These are phyloP conservation scores for Clavispora asparagi DNA, from an alignment of 805 yeast genomes.

Conservation along the genomic window DNA sequence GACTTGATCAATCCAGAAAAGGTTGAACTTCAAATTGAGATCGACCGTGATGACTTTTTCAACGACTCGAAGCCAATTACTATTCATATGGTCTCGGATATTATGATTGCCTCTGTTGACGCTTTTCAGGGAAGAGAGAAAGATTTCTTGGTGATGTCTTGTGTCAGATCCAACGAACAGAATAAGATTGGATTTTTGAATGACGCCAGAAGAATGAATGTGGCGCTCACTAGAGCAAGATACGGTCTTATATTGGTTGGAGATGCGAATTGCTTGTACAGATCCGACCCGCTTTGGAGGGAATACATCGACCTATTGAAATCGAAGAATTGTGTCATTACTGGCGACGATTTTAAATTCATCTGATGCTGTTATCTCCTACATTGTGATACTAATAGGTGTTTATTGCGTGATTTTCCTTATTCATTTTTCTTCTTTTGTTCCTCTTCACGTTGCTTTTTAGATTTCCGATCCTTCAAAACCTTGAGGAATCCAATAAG, in stretches of 20 bases:
- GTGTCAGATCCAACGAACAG: constrained; percentile 62
- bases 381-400: not conserved
- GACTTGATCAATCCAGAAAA: constrained; percentile 50
- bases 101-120: constrained; percentile 44
- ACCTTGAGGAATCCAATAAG: constrained; percentile 46
- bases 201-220: constrained; percentile 83
- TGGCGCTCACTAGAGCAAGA: constrained; percentile 83
- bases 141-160: constrained; percentile 46
- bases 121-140: constrained; percentile 60
- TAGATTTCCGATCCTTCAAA: constrained; percentile 31
- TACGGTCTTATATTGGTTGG: constrained; percentile 55
- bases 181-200: constrained; percentile 77
- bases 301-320: constrained; percentile 12
- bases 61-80: constrained; percentile 43
- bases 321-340: constrained; percentile 7
- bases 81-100: constrained; percentile 42
- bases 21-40: constrained; percentile 43
- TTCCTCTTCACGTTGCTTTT: constrained; percentile 10
- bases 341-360: constrained; percentile 6
- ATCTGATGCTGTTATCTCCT: not conserved
- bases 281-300: constrained; percentile 12
- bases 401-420: not conserved
- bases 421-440: constrained; percentile 1
- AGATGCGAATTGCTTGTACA: constrained; percentile 10
- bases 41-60: constrained; percentile 56